Evolutionary conservation across 305 asterid species (phyloP), one percentile per base, ranked within the genome.

Genomic region (Fraxinus albicans): DNA sequence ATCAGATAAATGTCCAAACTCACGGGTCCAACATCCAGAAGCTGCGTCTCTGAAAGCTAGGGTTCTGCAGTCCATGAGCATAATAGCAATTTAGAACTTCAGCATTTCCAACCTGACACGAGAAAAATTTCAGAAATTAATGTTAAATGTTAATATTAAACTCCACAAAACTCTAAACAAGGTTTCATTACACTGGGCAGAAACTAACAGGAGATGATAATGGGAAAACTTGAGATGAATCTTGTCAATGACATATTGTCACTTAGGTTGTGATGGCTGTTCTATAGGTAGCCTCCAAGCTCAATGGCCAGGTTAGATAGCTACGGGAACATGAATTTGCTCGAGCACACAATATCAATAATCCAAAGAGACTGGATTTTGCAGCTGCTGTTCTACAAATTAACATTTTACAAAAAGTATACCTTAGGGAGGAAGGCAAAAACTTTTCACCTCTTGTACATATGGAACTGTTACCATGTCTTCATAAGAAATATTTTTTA

Each of bases 1-100:
- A n/a, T 38, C 75, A 76, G 55, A 84, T 80, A 78, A 76, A 81
- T 69, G 84, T 74, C 73, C 42, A 86, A 33, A 83, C 99, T 91
- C 90, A 97, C 99, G 90, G 91, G 77, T 97, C 92, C 89, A 97
- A 89, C 90, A 94, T 95, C 99, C 99, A 97, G 87, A 88, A 97
- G 94, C 98, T 90, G 82, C 99, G 99, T 85, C 99, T 94, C 89
- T 91, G 97, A 85, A 97, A 94, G 83, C 86, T 91, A 29, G 95
- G 88, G 84, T 91, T 97, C 83, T 88, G 93, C 83, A 90, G 97
- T 77, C 99, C 98, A 86, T 93, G 98, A 63, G 99, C 98, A 81
- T 97, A 97, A 83, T 97, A 97, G 89, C 99, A 97, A 81, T 93
- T 95, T 40, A 97, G 82, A 83, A 94, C 97, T 88, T 97, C 99